A percentile compares a stretch with the other conserved stretches of the same genome.
Evolutionary conservation across 345 rosid species (phyloP).

Genomic region (Arabidopsis arenosa): DNA sequence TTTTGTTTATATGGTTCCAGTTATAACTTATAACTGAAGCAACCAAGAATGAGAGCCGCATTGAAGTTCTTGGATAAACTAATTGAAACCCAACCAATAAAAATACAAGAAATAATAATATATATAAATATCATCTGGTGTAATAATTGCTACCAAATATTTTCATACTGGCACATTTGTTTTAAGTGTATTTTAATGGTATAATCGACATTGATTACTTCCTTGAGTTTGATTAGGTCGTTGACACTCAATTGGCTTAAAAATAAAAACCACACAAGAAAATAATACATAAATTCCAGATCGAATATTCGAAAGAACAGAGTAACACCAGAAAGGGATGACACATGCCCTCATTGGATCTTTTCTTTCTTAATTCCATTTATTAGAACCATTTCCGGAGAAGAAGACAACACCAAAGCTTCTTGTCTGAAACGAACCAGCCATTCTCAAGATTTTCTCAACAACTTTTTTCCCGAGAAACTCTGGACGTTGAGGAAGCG

Average conservation of each 20-base stretch:
- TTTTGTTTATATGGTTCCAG: no score
- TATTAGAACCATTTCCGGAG: not conserved
- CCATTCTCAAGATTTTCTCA: conserved; percentile 26
- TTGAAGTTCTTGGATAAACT: no score
- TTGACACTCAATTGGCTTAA: conserved; percentile 32
- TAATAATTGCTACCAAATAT: no score
- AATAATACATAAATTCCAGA: conserved; percentile 39
- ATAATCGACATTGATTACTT: conserved; percentile 20
- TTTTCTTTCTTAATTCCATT: conserved; percentile 27
- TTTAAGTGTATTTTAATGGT: no score
- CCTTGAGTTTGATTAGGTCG: conserved; percentile 41
- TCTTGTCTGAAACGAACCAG: conserved; percentile 38
- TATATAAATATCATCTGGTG: no score
- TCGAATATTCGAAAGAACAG: conserved; percentile 44
- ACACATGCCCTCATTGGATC: conserved; percentile 37
- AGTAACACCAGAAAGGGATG: conserved; percentile 40
- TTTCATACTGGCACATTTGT: no score
- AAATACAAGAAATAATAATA: no score
- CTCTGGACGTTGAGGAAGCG: not conserved
- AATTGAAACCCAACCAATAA: no score
- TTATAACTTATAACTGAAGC: no score
- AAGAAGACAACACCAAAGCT: conserved; percentile 25
- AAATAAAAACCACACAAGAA: not conserved
- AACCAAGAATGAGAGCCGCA: no score
- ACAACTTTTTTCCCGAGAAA: not conserved